Evolutionary conservation across 106 monocot genomes (phyloP), one percentile per base, ranked within the genome.

Genomic region (Cymbidium sinense): DNA sequence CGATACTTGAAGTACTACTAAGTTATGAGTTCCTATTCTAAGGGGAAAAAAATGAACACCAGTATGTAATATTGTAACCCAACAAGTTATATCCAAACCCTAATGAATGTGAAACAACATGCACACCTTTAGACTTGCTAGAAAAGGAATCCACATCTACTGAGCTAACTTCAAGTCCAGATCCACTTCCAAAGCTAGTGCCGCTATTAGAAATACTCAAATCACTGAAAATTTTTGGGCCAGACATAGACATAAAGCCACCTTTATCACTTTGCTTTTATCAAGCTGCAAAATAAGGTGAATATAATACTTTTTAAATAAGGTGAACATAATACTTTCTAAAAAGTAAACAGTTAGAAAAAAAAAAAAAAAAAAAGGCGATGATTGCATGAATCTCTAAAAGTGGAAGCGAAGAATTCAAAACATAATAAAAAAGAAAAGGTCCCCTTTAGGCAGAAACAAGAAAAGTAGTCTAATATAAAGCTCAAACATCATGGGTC

Each of bases 151-250:
- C 98, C 17, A 87, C 11, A 58, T 94, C 91, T 74, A 86, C 76
- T 47, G 88, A 75, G 70, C 77, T 83, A 77, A 88, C 75, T 72
- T 94, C 98, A 83, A 91, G 89, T 77, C 89, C 96, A 88, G 94
- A 98, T 29, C 87, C 88, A 90, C 93, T 87, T 73, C 96, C 96
- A 90, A 96, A 93, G 62, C 92, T 94, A 92, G 67, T 75, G 70
- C 91, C 89, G 83, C 79, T 87, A 70, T 93, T 91, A 15, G 93
- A 96, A 70, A 94, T 88, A 77, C 77, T 90, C 81, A 96, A 84
- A 65, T 94, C 98, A 80, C 82, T 87, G 77, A 92, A 94, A 70
- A 1, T 86, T 76, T 87, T 74, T 28, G 92, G 79, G 69, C 94
- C 92, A 77, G 98, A 90, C 13, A 94, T 77, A 75, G 91, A 79